Percentiles rank a stretch among this genome's conserved stretches.
These are phyloP conservation scores for Diaporthe nobilis DNA, from an alignment of 2,329 filamentous ascomycete species.

Conservation along the genomic window DNA sequence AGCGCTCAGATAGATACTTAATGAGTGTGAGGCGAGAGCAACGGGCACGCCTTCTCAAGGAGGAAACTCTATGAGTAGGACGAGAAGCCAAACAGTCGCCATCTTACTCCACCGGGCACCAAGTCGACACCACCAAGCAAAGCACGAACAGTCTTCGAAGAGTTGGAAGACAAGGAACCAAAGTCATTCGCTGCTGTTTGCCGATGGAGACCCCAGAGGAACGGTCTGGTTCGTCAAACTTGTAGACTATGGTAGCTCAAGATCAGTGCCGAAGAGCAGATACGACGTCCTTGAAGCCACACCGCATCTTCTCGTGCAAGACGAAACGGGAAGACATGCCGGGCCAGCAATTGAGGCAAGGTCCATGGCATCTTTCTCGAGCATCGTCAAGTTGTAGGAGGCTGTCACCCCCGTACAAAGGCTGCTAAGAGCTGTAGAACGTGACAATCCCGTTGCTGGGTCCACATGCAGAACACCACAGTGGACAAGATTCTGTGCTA, in stretches of 20 bases:
- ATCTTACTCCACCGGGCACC: background rate
- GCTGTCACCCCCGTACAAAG: background rate
- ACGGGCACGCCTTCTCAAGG: background rate
- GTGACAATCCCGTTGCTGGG: background rate
- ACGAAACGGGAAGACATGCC: background rate
- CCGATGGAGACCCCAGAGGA: background rate
- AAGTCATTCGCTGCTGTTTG: background rate
- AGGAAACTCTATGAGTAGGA: background rate
- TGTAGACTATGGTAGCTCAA: constrained; percentile 2
- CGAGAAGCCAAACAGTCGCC: no score
- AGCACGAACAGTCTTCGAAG: background rate
- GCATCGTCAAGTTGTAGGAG: background rate
- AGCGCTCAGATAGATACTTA: background rate
- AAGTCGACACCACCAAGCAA: background rate
- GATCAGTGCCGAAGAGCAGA: background rate
- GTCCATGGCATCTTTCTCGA: background rate
- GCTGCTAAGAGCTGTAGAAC: background rate
- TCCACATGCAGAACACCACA: background rate
- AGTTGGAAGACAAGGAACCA: background rate
- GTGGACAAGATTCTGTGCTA: background rate
- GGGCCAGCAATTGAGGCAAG: background rate
- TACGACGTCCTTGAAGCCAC: constrained; percentile 1
- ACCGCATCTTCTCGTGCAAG: background rate
- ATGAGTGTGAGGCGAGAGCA: background rate
- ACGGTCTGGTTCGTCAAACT: background rate